phyloP scores from a whole-genome alignment of 495 filamentous ascomycete species.

The Neurospora africana region DNA sequence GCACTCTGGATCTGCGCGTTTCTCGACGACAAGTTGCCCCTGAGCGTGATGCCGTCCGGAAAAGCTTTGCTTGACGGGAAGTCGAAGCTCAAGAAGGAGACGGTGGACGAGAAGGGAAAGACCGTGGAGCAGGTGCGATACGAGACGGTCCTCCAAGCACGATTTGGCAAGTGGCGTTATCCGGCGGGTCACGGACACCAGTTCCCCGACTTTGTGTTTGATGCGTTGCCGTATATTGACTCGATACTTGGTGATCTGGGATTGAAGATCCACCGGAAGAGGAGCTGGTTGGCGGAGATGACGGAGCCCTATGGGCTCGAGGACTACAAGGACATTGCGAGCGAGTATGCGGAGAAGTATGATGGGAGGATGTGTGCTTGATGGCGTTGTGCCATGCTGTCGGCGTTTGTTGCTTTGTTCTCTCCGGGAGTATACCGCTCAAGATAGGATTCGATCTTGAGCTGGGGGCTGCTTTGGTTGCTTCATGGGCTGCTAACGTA shows the following conservation, averaged over 20 bases:
- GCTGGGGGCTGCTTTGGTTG: not conserved
- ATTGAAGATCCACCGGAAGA: constrained; percentile 32
- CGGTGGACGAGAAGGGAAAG: not conserved
- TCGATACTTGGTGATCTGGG: constrained; percentile 59
- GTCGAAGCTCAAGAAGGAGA: not conserved
- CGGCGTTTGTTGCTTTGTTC: not conserved
- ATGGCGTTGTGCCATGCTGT: not conserved
- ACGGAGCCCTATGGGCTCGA: constrained; percentile 46
- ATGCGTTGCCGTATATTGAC: constrained; percentile 69
- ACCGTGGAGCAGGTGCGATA: constrained; percentile 26
- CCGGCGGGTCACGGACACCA: constrained; percentile 52
- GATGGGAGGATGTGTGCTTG: not conserved
- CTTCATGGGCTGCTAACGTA: not conserved
- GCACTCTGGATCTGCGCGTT: constrained; percentile 65
- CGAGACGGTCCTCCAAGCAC: constrained; percentile 53
- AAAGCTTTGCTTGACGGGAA: not conserved
- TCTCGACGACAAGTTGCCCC: constrained; percentile 30
- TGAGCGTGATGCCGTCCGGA: constrained; percentile 7
- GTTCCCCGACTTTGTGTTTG: constrained; percentile 65
- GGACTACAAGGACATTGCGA: constrained; percentile 51
- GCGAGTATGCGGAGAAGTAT: constrained; percentile 37
- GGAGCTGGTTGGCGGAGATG: constrained; percentile 37
- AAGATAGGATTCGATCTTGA: not conserved
- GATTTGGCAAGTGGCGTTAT: constrained; percentile 61
- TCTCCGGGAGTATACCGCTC: not conserved